Evolutionary conservation across 495 filamentous ascomycete species (phyloP).

Genomic region (Xylona heveae): DNA sequence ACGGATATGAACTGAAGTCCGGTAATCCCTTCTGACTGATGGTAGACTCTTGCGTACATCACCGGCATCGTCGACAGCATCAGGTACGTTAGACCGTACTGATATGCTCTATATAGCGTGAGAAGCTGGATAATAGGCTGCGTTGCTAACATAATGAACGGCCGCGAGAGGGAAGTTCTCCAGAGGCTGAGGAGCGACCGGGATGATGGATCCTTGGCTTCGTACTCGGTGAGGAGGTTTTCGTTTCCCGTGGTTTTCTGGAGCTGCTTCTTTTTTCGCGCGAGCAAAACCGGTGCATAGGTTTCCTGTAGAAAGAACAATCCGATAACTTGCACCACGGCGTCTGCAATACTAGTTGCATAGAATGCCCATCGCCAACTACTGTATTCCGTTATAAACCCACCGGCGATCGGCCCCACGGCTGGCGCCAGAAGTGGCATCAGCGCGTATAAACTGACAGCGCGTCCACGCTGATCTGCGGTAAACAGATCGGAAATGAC

Average conservation of each 20-base stretch:
- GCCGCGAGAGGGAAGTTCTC: slow-evolving; percentile 16
- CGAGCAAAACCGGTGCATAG: slow-evolving; percentile 41
- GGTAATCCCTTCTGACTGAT: slow-evolving; percentile 6
- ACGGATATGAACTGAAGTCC: slow-evolving; percentile 21
- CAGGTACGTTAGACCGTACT: slow-evolving; percentile 56
- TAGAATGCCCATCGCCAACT: slow-evolving; percentile 57
- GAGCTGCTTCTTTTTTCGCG: slow-evolving; percentile 30
- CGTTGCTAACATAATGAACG: slow-evolving; percentile 25
- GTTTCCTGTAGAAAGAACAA: slow-evolving; percentile 51
- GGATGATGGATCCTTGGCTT: slow-evolving; percentile 11
- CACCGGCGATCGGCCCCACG: slow-evolving; percentile 39
- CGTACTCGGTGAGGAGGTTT: slow-evolving; percentile 20
- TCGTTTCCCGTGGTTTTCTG: slow-evolving; percentile 40
- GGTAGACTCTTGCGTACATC: slow-evolving; percentile 29
- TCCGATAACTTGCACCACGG: slow-evolving; percentile 36
- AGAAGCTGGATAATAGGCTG: slow-evolving; percentile 33
- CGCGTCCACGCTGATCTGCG: slow-evolving; percentile 41
- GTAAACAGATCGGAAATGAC: slow-evolving; percentile 34
- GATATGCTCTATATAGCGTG: slow-evolving; percentile 41
- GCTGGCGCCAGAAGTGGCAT: slow-evolving; percentile 46
- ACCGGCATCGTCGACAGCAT: slow-evolving; percentile 44
- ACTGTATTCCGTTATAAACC: slow-evolving; percentile 44
- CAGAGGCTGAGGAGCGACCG: slow-evolving; percentile 1
- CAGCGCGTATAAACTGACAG: slow-evolving; percentile 41
- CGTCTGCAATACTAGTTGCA: slow-evolving; percentile 38